Evolutionary conservation across 305 asterid species (phyloP).

Genomic region (Fraxinus nigra): DNA sequence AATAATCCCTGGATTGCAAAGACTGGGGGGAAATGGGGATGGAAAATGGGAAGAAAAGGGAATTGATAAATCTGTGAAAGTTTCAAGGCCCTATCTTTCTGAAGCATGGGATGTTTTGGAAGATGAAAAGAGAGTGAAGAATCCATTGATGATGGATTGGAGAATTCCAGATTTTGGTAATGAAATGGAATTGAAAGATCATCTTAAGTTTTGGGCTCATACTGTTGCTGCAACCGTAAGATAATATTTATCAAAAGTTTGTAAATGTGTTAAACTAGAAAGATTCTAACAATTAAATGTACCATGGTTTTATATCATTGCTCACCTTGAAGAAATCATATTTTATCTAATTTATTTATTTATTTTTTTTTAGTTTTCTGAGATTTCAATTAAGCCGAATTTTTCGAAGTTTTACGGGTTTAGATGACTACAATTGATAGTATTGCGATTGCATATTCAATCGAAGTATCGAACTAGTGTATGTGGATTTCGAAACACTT

Average conservation of each 20-base stretch:
- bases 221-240: slow-evolving; percentile 59
- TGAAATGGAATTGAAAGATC: slow-evolving; percentile 63
- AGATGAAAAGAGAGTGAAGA: slow-evolving; percentile 25
- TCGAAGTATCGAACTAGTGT: not conserved
- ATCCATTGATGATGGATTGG: slow-evolving; percentile 34
- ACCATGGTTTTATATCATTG: not conserved
- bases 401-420: not conserved
- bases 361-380: not conserved
- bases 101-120: slow-evolving; percentile 72
- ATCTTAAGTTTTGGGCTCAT: slow-evolving; percentile 72
- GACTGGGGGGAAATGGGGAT: slow-evolving; percentile 31
- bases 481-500: not conserved
- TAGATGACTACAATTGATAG: not conserved
- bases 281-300: not conserved
- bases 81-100: slow-evolving; percentile 71
- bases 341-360: not conserved
- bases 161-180: slow-evolving; percentile 47
- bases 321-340: not conserved
- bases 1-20: slow-evolving; percentile 62
- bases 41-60: not conserved
- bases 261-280: not conserved
- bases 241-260: slow-evolving; percentile 11
- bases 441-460: not conserved
- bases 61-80: slow-evolving; percentile 2
- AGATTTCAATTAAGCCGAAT: not conserved